These are phyloP conservation scores for Suillus americanus DNA, from an alignment of 768 basidiomycete species.

Conservation along the genomic window DNA sequence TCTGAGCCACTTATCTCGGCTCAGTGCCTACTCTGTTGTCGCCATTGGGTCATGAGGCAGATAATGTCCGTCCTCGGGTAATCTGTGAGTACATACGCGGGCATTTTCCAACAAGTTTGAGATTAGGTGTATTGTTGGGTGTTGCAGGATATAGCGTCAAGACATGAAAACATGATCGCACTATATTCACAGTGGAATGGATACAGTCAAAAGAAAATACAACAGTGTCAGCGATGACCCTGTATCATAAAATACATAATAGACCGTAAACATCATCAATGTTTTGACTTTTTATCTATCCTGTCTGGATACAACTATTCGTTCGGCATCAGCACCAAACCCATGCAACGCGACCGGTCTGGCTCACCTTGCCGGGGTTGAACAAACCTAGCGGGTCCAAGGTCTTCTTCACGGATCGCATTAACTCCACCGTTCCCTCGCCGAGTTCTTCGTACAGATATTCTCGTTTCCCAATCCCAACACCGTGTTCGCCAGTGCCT, in stretches of 20 bases:
- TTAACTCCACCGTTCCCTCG: conserved; percentile 74
- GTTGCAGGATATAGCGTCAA: neutral
- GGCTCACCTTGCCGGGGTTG: conserved; percentile 80
- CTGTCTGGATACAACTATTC: conserved; percentile 9
- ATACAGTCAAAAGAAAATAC: neutral
- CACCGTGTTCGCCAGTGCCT: conserved; percentile 86
- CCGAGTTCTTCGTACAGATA: conserved; percentile 85
- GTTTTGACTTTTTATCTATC: conserved; percentile 1
- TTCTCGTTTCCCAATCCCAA: conserved; percentile 81
- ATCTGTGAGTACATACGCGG: neutral
- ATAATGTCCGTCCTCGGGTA: neutral
- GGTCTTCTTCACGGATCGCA: conserved; percentile 77
- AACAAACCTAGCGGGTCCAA: conserved; percentile 76
- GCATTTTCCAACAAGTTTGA: neutral
- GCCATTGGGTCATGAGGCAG: neutral
- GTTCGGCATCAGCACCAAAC: neutral
- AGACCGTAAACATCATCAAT: neutral
- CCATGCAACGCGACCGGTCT: neutral
- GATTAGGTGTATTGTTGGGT: neutral
- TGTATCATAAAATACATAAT: neutral
- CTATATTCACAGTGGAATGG: neutral
- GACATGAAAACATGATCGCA: neutral
- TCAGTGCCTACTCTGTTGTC: neutral
- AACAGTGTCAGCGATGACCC: neutral
- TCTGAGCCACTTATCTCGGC: neutral